Conservation (phyloP, 768 basidiomycete species). For the Lentinus tigrinus region DNA sequence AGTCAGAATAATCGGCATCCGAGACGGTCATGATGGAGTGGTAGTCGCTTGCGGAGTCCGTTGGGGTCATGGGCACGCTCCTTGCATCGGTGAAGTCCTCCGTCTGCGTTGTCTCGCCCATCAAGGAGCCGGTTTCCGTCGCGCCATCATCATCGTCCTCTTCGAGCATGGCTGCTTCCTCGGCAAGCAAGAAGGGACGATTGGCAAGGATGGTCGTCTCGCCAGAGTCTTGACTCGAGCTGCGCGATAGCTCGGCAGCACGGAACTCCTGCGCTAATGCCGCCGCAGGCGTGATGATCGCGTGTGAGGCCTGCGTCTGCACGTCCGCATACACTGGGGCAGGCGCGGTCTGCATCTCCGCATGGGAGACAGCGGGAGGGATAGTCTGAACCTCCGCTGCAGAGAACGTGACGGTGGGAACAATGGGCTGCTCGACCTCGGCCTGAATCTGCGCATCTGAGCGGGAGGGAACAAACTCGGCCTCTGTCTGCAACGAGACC, state of each 20-base stretch:
- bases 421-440: constrained; percentile 26
- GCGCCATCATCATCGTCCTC: constrained; percentile 42
- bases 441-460: constrained; percentile 54
- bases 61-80: constrained; percentile 60
- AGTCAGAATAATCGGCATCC: constrained; percentile 63
- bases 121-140: constrained; percentile 57
- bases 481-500: constrained; percentile 33
- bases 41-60: constrained; percentile 70
- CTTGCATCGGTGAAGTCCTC: constrained; percentile 81
- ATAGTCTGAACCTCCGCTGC: constrained; percentile 21
- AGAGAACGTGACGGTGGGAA: constrained; percentile 19
- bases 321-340: constrained; percentile 24
- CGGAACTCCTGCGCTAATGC: not conserved
- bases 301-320: constrained; percentile 18
- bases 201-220: constrained; percentile 29
- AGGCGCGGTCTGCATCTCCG: constrained; percentile 32
- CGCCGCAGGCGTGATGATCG: constrained; percentile 7
- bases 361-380: constrained; percentile 10
- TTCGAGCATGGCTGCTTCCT: constrained; percentile 27
- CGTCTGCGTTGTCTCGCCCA: constrained; percentile 54
- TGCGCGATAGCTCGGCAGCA: not conserved
- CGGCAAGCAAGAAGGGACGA: not conserved
- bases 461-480: constrained; percentile 25
- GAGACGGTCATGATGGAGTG: constrained; percentile 71
- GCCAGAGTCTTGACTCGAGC: constrained; percentile 24